Base-by-base conservation (phyloP, 1,284 basidiomycete species). In the Takashimella koratensis region DNA sequence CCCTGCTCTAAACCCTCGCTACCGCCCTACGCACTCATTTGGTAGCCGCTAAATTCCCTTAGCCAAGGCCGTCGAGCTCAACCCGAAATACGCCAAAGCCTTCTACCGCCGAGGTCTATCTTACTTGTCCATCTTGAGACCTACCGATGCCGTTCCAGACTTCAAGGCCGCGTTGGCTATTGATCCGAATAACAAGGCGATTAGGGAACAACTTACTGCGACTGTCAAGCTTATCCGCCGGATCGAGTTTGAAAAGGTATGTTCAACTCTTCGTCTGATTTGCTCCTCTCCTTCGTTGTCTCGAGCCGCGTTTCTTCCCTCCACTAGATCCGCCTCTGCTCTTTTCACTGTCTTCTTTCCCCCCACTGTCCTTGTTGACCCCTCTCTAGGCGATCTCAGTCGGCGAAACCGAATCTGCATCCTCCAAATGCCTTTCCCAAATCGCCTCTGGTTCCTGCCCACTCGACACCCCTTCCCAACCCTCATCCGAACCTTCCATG, bases 1-100 rank as follows among this genome's bases (percentile, higher is more conserved):
- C n/a, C n/a, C n/a, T n/a, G n/a, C n/a, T n/a, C n/a, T n/a, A n/a
- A n/a, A n/a, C n/a, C n/a, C n/a, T n/a, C n/a, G n/a, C n/a, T n/a
- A n/a, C n/a, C n/a, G 16, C 10, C 3, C 39, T 13, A 30, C 22
- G 41, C 4, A 21, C 25, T 10, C 16, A n/a, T n/a, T n/a, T 51
- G 24, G 20, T n/a, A 44, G 30, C 20, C 16, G 12, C 30, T 43
- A 43, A 41, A 39, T 42, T 2, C 21, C 25, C n/a, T 13, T 62
- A 92, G 88, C 82, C 57, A 87, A 86, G 68, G 96, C 95, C 5
- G 88, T 98, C 56, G 81, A 87, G 60, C 78, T 98, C 59, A 91
- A 98, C 76, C 83, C 89, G 1, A 86, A 85, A 65, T 97, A 96
- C 72, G 86, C 86, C 53, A 98, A 98, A 74, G 73, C 73, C 3